Conservation (phyloP, 257 asterid genomes). For the Solanum chaucha region DNA sequence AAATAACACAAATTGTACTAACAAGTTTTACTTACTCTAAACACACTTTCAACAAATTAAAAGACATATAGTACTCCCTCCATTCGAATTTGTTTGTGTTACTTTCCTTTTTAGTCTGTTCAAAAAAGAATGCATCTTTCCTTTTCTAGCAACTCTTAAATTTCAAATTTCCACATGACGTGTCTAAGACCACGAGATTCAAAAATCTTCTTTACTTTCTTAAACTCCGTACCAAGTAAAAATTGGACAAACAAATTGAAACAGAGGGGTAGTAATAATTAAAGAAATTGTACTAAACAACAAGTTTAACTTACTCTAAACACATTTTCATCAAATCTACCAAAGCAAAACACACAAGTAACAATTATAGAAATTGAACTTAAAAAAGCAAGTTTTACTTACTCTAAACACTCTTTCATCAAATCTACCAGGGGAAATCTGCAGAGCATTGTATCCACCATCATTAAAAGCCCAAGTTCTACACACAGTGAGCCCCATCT, state of each 20-base stretch:
- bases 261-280: background rate
- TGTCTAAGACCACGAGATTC: background rate
- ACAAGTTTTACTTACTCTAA: background rate
- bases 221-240: background rate
- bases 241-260: background rate
- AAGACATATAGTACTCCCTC: background rate
- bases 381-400: slow-evolving; percentile 16
- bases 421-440: slow-evolving; percentile 76
- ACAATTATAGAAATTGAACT: background rate
- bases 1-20: background rate
- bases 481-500: slow-evolving; percentile 93
- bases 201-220: background rate
- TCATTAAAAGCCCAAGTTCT: slow-evolving; percentile 99
- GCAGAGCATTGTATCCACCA: slow-evolving; percentile 92
- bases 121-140: background rate
- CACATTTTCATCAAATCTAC: background rate
- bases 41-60: background rate
- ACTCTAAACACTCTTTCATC: slow-evolving; percentile 80
- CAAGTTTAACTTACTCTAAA: no score
- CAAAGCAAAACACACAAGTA: background rate
- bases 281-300: background rate
- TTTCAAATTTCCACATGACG: background rate
- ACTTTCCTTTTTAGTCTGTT: background rate
- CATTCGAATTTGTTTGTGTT: background rate
- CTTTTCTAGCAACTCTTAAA: background rate